phyloP scores from a whole-genome alignment of 2,329 filamentous ascomycete species.

The Apiospora saccharicola region DNA sequence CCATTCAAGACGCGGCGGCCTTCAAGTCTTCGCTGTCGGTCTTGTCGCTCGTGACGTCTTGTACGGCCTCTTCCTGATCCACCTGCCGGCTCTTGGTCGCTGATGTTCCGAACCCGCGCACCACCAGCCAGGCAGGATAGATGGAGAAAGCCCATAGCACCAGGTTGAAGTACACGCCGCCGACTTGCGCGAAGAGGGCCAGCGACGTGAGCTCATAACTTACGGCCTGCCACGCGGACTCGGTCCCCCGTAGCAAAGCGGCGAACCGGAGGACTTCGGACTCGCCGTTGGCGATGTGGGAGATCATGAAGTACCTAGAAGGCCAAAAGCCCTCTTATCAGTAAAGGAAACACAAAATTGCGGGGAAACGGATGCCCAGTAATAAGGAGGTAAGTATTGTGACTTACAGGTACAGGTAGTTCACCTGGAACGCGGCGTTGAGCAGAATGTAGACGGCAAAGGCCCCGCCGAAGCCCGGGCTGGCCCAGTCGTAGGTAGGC shows the following conservation, averaged over 20 bases:
- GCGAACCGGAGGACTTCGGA: constrained; percentile 73
- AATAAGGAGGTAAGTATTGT: not conserved
- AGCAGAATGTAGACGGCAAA: constrained; percentile 75
- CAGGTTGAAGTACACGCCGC: constrained; percentile 75
- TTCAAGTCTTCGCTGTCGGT: not conserved
- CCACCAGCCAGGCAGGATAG: constrained; percentile 71
- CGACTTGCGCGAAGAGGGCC: constrained; percentile 68
- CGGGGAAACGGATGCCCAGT: not conserved
- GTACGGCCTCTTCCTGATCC: not conserved
- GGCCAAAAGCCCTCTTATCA: not conserved
- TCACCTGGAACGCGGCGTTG: constrained; percentile 73
- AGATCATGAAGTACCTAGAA: constrained; percentile 71
- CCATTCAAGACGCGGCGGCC: not conserved
- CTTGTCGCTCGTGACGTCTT: not conserved
- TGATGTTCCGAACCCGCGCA: constrained; percentile 60
- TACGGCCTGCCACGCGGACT: constrained; percentile 76
- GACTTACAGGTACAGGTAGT: constrained; percentile 73
- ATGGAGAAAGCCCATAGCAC: constrained; percentile 71
- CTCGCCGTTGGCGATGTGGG: constrained; percentile 67
- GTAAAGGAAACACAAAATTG: not conserved
- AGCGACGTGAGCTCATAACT: constrained; percentile 74
- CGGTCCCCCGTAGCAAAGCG: constrained; percentile 71
- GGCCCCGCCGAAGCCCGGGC: constrained; percentile 67
- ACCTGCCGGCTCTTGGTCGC: not conserved
- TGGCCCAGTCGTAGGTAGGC: constrained; percentile 72